Conservation (phyloP, 1,139 yeast genomes). For the Kodamaea plutei region DNA sequence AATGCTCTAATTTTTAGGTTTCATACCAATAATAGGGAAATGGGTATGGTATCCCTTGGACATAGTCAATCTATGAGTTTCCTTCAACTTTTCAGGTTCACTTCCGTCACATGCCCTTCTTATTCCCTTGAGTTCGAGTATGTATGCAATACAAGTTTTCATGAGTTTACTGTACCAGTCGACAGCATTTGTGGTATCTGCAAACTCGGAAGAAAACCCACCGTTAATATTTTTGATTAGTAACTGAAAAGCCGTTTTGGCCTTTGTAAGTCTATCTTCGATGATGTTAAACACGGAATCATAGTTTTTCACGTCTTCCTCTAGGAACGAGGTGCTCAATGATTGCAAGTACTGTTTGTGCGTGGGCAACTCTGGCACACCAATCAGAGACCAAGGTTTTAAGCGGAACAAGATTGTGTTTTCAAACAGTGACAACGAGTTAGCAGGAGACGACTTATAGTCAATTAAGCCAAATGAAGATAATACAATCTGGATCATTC, state of each 20-base stretch:
- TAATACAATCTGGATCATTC: constrained; percentile 20
- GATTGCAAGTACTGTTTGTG: constrained; percentile 32
- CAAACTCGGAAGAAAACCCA: constrained; percentile 14
- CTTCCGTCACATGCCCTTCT: constrained; percentile 1
- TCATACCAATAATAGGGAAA: constrained; percentile 31
- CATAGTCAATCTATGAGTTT: constrained; percentile 15
- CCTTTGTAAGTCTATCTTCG: constrained; percentile 10
- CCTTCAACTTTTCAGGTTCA: constrained; percentile 6
- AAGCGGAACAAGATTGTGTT: constrained; percentile 63
- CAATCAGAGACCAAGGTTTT: constrained; percentile 81
- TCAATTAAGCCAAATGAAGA: constrained; percentile 23
- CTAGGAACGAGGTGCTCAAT: constrained; percentile 10
- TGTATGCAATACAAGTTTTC: constrained; percentile 23
- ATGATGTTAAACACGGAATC: constrained; percentile 9
- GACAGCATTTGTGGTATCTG: constrained; percentile 15
- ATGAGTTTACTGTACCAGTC: constrained; percentile 23
- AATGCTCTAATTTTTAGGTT: no score
- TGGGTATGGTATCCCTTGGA: constrained; percentile 34
- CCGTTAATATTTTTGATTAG: constrained; percentile 9
- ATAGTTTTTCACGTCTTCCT: constrained; percentile 8
- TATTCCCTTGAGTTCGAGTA: constrained; percentile 17
- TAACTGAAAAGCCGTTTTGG: constrained; percentile 9
- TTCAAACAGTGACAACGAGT: constrained; percentile 42
- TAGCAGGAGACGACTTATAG: constrained; percentile 32
- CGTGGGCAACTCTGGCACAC: constrained; percentile 65